Conservation (phyloP, 1,139 yeast genomes). For the Meyerozyma athensensis region DNA sequence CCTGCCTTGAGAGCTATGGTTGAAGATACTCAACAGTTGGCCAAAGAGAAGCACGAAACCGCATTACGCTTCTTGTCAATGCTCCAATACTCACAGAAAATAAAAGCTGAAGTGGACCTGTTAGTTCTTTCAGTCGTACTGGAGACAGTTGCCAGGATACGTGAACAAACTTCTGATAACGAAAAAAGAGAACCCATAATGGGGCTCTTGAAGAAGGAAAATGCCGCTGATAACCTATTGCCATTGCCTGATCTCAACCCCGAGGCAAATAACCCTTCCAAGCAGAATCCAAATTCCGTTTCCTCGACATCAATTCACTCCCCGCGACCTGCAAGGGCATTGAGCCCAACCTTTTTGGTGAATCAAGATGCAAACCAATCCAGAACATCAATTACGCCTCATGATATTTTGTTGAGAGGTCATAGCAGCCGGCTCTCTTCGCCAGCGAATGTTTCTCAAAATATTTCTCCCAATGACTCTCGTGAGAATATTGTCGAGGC, state of each 20-base stretch:
- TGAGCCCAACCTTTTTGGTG: conserved; percentile 28
- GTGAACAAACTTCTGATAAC: conserved; percentile 32
- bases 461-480: conserved; percentile 10
- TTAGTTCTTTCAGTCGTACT: conserved; percentile 64
- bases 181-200: conserved; percentile 10
- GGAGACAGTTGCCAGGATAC: conserved; percentile 54
- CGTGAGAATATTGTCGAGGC: conserved; percentile 23
- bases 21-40: conserved; percentile 62
- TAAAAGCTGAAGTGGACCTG: conserved; percentile 76
- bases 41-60: conserved; percentile 66
- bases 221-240: not conserved
- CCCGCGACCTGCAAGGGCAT: conserved; percentile 30
- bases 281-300: not conserved
- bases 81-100: conserved; percentile 70
- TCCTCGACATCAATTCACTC: conserved; percentile 15
- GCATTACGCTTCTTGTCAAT: conserved; percentile 75
- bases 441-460: conserved; percentile 11
- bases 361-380: conserved; percentile 22
- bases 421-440: conserved; percentile 19
- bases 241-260: not conserved
- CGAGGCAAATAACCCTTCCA: not conserved
- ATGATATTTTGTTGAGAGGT: conserved; percentile 34
- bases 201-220: not conserved
- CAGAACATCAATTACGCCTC: conserved; percentile 31
- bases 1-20: conserved; percentile 59